Base-by-base conservation (phyloP, 805 yeast genomes). In the Phaffomyces opuntiae region DNA sequence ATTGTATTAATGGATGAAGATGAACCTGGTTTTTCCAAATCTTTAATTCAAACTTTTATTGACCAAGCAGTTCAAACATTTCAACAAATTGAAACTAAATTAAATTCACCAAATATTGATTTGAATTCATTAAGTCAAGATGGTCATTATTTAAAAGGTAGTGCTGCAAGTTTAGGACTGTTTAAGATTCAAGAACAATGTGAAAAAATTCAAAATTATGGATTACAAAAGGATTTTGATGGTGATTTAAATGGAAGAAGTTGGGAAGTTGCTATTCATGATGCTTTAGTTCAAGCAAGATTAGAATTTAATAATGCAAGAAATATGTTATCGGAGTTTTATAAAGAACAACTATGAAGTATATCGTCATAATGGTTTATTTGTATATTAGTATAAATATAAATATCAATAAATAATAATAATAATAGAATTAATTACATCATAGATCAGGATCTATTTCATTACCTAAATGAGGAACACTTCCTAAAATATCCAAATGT, bases 1-100 rank as follows among this genome's bases (percentile, higher is more conserved):
- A 73, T 93, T 47, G 76, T 90, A 42, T 81, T 87, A 44, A 90
- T 93, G 97, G 99, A 93, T 65, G 96, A 91, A 59, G 98, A 91
- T 57, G 96, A 86, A 60, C 93, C 90, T 48, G 96, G 88, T 8
- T 93, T 93, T 69, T 82, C 91, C 32, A 72, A 79, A 55, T 75
- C 84, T 34, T 71, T 93, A 47, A 83, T 91, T 45, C 77, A 77
- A 49, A 89, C 95, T 31, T 91, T 87, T 63, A 87, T 84, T 47
- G 96, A 87, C 47, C 99, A 93, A 66, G 96, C 95, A 7, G 72
- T 74, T 48, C 83, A 80, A 17, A 91, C 96, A 0, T 86, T 90
- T 57, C 68, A 65, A 35, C 79, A 86, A 51, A 85, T 93, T 61
- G 83, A 81, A 46, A 66, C 66, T 8, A 62, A 61, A 31, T 50